Evolutionary conservation across 768 basidiomycete species (phyloP).

Genomic region (Mrakia gelida): DNA sequence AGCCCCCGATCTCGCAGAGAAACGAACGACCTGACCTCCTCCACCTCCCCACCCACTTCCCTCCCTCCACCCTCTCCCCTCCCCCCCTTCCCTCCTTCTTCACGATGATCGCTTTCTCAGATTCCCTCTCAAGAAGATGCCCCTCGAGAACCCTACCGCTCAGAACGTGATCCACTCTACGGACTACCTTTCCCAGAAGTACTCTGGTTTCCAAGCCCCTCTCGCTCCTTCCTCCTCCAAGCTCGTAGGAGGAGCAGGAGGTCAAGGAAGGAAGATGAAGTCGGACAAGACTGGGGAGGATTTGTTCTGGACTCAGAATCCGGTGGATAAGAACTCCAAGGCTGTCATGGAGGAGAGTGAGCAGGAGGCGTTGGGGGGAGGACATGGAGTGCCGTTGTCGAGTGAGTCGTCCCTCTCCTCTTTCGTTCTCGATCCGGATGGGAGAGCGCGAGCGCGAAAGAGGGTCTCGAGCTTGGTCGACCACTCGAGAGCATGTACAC

Average conservation of each 20-base stretch:
- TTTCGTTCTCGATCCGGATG: not conserved
- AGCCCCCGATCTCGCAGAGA: too few relatives aligned
- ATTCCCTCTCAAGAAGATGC: constrained; percentile 83
- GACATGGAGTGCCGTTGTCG: constrained; percentile 80
- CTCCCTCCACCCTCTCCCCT: not conserved
- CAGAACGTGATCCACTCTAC: constrained; percentile 52
- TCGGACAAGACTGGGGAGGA: constrained; percentile 52
- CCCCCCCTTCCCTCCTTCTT: not conserved
- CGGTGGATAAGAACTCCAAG: constrained; percentile 27
- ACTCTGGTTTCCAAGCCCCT: constrained; percentile 57
- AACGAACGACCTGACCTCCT: not conserved
- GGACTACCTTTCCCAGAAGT: constrained; percentile 90
- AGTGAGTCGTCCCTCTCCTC: constrained; percentile 55
- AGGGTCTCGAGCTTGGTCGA: not conserved
- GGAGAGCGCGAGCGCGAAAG: too few relatives aligned
- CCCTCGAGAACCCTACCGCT: constrained; percentile 48
- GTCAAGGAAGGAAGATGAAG: constrained; percentile 60
- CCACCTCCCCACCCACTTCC: not conserved
- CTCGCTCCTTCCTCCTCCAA: constrained; percentile 21
- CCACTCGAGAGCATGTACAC: not conserved
- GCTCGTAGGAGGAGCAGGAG: constrained; percentile 66
- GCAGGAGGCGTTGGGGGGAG: constrained; percentile 51
- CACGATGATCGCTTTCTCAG: constrained; percentile 51
- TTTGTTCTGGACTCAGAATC: constrained; percentile 46
- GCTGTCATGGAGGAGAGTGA: constrained; percentile 27